Evolutionary conservation across 202 grass and related monocot genomes (phyloP).

Genomic region (Zoysia matrella): DNA sequence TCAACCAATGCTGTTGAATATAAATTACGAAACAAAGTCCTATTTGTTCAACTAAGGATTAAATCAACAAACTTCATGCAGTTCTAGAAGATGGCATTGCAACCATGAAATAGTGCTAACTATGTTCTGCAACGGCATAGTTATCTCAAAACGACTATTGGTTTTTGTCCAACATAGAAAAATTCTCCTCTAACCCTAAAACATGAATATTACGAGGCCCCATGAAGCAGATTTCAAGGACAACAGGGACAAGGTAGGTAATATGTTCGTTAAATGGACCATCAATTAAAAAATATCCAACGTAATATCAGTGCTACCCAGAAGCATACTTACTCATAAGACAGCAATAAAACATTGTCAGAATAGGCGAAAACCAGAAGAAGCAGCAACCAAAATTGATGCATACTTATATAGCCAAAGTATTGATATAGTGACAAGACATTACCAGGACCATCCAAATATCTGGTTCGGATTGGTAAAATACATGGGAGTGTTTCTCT

Average conservation of each 20-base stretch:
- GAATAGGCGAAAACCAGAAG: conserved; percentile 3
- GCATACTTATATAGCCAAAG: background rate
- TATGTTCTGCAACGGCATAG: background rate
- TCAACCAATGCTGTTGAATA: conserved; percentile 13
- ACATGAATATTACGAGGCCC: background rate
- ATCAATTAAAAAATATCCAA: conserved; percentile 3
- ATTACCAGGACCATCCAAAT: conserved; percentile 99
- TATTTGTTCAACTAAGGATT: conserved; percentile 18
- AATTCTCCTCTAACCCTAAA: conserved; percentile 15
- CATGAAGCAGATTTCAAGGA: background rate
- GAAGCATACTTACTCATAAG: conserved; percentile 16
- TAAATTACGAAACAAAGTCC: background rate
- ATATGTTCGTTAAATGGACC: background rate
- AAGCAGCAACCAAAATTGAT: background rate
- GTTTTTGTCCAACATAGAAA: background rate
- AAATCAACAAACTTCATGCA: conserved; percentile 12
- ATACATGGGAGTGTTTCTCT: conserved; percentile 84
- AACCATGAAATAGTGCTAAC: conserved; percentile 11
- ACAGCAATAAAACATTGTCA: background rate
- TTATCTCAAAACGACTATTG: background rate
- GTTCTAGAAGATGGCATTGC: background rate
- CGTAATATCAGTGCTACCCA: conserved; percentile 7
- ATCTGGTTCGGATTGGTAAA: conserved; percentile 89
- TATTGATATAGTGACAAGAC: conserved; percentile 13
- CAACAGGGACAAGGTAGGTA: background rate